A percentile compares a stretch with the other conserved stretches of the same genome.
Evolutionary conservation across 768 basidiomycete genomes (phyloP).

Genomic region (Sistotremastrum niveocremeum): DNA sequence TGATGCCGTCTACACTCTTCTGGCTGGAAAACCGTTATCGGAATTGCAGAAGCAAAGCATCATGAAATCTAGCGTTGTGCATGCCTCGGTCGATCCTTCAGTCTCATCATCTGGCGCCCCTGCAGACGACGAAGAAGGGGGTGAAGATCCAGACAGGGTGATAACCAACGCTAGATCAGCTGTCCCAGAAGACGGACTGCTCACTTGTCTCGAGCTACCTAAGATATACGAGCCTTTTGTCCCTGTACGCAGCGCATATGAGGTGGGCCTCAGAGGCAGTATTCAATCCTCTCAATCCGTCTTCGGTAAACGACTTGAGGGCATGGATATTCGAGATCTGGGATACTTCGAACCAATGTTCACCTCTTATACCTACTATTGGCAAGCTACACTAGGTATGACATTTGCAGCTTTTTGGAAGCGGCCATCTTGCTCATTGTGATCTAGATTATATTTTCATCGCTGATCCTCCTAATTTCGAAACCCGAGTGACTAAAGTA

Average conservation of each 20-base stretch:
- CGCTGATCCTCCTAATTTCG: constrained; percentile 27
- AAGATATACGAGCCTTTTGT: constrained; percentile 27
- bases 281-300: not conserved
- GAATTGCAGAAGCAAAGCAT: constrained; percentile 39
- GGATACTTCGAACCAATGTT: constrained; percentile 70
- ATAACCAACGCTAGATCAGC: constrained; percentile 65
- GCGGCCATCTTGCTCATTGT: constrained; percentile 1
- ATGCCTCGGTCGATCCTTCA: constrained; percentile 53
- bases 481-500: constrained; percentile 31
- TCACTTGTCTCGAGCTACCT: constrained; percentile 43
- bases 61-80: constrained; percentile 54
- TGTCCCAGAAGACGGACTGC: constrained; percentile 49
- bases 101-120: constrained; percentile 18
- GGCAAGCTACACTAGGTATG: constrained; percentile 69
- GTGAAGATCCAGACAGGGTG: constrained; percentile 47
- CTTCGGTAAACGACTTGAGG: constrained; percentile 6
- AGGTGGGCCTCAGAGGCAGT: constrained; percentile 29
- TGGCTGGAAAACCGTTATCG: constrained; percentile 49
- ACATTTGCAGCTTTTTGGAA: constrained; percentile 1
- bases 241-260: constrained; percentile 55
- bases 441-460: constrained; percentile 81
- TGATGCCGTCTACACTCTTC: constrained; percentile 70
- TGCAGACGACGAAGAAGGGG: constrained; percentile 25
- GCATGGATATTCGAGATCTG: constrained; percentile 6
- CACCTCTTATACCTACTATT: constrained; percentile 82